phyloP scores from a whole-genome alignment of 1,139 yeast genomes.

The Blastobotrys persicus region DNA sequence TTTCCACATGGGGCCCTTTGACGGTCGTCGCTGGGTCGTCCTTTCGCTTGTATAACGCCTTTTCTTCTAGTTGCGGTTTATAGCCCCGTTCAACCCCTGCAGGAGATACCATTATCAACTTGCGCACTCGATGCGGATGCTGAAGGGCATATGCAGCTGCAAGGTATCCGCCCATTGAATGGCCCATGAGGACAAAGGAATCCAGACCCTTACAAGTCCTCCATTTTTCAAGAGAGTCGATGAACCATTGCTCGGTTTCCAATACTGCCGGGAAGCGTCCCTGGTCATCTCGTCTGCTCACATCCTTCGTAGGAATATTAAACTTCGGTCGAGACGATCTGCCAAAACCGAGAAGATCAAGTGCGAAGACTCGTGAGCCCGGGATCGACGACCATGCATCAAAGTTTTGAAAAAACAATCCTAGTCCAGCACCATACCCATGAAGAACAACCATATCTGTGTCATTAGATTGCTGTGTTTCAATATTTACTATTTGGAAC shows the following conservation, averaged over 20 bases:
- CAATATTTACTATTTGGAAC: slow-evolving; percentile 37
- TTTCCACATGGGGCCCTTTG: slow-evolving; percentile 13
- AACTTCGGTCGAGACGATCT: slow-evolving; percentile 62
- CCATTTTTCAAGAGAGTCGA: slow-evolving; percentile 78
- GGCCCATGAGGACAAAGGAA: slow-evolving; percentile 71
- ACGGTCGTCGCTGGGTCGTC: slow-evolving; percentile 3
- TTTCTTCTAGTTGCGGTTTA: slow-evolving; percentile 27
- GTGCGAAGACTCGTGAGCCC: slow-evolving; percentile 53
- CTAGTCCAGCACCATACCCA: slow-evolving; percentile 84
- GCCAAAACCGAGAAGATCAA: slow-evolving; percentile 81
- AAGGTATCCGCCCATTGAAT: slow-evolving; percentile 86
- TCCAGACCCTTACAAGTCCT: slow-evolving; percentile 44
- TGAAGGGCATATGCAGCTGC: slow-evolving; percentile 72
- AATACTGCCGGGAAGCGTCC: slow-evolving; percentile 47
- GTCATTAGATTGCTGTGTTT: slow-evolving; percentile 10
- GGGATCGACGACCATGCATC: slow-evolving; percentile 40
- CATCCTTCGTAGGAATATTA: slow-evolving; percentile 31
- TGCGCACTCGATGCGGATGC: slow-evolving; percentile 60
- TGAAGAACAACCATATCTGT: slow-evolving; percentile 64
- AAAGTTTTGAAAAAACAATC: slow-evolving; percentile 75
- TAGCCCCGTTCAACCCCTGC: slow-evolving; percentile 58
- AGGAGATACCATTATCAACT: slow-evolving; percentile 71
- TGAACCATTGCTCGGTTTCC: slow-evolving; percentile 66
- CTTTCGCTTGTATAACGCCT: slow-evolving; percentile 16
- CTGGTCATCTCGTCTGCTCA: slow-evolving; percentile 29